Evolutionary conservation across 495 filamentous ascomycete species (phyloP), one percentile per base, ranked within the genome.

Genomic region (Opeltia flavorubescens): DNA sequence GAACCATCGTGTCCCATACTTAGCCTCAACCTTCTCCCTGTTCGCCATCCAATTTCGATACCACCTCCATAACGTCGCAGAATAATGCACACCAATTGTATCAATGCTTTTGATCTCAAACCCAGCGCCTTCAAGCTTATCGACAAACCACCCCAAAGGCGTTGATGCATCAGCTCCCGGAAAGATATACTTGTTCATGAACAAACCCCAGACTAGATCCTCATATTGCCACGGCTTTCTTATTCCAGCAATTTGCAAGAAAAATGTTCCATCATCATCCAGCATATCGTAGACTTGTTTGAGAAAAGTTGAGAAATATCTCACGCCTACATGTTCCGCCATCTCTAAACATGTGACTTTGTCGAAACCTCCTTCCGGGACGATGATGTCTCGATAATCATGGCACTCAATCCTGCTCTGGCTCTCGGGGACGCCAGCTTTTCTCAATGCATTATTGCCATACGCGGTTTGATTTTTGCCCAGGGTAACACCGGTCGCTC

Each of bases 21-120:
- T 96, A 49, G 84, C 87, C 61, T 82, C 75, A 27, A 96, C 83
- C 72, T 95, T 95, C 50, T 95, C 89, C 49, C 76, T 74, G 75
- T 96, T 98, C 62, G 74, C 91, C 63, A 96, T 73, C 91, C 91
- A 98, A 74, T 98, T 98, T 54, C 91, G 74, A 71, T 98, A 98
- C 91, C 91, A 98, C 59, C 86, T 78, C 91, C 91, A 98, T 36
- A 98, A 68, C 28, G 91, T 98, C 43, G 89, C 87, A 29, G 86
- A 94, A 66, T 98, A 98, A 69, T 98, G 91, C 33, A 98, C 88
- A 55, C 88, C 89, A 55, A 94, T 77, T 42, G 86, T 95, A 59
- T 95, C 86, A 53, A 89, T 59, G 33, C 63, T 57, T 61, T 74
- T 75, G 52, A 75, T 65, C 54, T 75, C 71, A 44, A 75, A 83